phyloP scores from a whole-genome alignment of 2,329 filamentous ascomycete species.

The Xylaria multiplex region DNA sequence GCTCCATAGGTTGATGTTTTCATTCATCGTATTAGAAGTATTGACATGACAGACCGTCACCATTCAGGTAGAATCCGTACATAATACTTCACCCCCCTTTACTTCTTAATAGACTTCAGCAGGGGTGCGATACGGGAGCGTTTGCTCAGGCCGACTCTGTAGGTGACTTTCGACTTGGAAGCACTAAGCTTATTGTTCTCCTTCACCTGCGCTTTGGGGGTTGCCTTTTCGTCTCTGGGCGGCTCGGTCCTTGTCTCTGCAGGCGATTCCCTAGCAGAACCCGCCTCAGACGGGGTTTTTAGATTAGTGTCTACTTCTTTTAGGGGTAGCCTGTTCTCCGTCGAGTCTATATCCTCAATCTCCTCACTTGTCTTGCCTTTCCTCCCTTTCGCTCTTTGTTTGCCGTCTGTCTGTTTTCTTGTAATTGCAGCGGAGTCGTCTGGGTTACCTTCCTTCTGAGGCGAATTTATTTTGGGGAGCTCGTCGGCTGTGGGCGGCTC shows the following conservation, averaged over 20 bases:
- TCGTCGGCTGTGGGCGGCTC: conserved; percentile 22
- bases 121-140: conserved; percentile 59
- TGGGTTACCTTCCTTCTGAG: conserved; percentile 15
- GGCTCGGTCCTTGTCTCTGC: conserved; percentile 12
- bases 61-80: not conserved
- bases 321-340: conserved; percentile 33
- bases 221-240: conserved; percentile 17
- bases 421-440: conserved; percentile 20
- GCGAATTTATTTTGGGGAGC: conserved; percentile 3
- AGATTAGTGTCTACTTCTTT: conserved; percentile 42
- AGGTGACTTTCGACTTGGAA: conserved; percentile 52
- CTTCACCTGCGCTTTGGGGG: conserved; percentile 34
- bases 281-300: conserved; percentile 29
- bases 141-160: conserved; percentile 61
- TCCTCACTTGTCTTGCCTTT: conserved; percentile 27
- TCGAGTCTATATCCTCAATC: conserved; percentile 23
- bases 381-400: conserved; percentile 27
- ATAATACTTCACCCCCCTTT: not conserved
- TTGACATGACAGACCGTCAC: not conserved
- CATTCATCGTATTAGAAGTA: not conserved
- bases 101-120: conserved; percentile 58
- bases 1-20: too few relatives aligned
- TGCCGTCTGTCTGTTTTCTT: conserved; percentile 17
- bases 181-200: conserved; percentile 36
- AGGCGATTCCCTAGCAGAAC: conserved; percentile 12